Evolutionary conservation across 177 flowering plant species (phyloP), one percentile per base, ranked within the genome.

Genomic region (Tripterygium wilfordii): DNA sequence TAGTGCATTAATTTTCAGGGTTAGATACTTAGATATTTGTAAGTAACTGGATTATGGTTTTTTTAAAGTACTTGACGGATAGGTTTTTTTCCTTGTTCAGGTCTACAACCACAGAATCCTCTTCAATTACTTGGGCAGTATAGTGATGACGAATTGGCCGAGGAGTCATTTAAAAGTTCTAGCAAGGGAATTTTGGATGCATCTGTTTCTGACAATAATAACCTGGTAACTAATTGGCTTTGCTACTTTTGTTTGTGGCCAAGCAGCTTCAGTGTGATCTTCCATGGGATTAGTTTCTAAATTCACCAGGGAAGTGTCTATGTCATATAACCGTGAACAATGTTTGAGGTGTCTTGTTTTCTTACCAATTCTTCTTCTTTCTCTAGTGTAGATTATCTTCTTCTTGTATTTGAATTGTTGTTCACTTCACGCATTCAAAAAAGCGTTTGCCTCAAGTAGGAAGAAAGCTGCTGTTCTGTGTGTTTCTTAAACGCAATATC

Each of bases 41-140:
- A 24, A 47, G 32, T 27, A 33, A 24, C 33, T 36, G 2, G 48
- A 14, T 27, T 5, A 20, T 51, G 40, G 22, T 16, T 46, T 47
- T 45, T n/a, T n/a, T 21, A 25, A 33, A 51, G 66, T 54, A 24
- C 46, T 32, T 86, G 62, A 85, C 41, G 20, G 61, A 48, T 17
- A 49, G n/a, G n/a, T n/a, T n/a, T n/a, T 40, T 20, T 42, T 42
- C 1, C 17, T 38, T 69, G 28, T 56, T 20, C 80, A 83, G 91
- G 76, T 63, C 64, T 69, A 56, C 58, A 62, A 52, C 58, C 67
- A 35, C 80, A 77, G 62, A 86, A 89, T 63, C 95, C 99, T 51
- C 60, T 92, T 60, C 61, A 70, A 48, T 66, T 79, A 56, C 96
- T 92, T 57, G 97, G 86, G 49, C 99, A 92, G 54, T 92, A 92